Evolutionary conservation across 176 grass and related monocot genomes (phyloP).

Genomic region (Triticum monococcum): DNA sequence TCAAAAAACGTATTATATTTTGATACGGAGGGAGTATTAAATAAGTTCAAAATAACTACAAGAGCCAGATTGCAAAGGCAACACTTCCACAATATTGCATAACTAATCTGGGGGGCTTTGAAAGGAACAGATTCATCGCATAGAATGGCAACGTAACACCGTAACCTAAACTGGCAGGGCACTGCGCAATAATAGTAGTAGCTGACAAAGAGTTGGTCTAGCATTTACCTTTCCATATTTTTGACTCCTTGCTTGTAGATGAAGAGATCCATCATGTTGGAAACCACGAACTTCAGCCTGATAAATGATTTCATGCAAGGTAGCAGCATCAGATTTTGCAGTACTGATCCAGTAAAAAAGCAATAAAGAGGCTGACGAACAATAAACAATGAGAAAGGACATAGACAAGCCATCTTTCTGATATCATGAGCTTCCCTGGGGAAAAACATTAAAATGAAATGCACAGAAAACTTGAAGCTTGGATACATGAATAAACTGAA

Average conservation of each 20-base stretch:
- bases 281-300: conserved; percentile 96
- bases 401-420: not conserved
- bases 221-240: conserved; percentile 87
- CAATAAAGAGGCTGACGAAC: not conserved
- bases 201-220: not conserved
- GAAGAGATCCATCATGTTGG: conserved; percentile 89
- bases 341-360: not conserved
- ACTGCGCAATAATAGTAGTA: not conserved
- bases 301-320: conserved; percentile 23
- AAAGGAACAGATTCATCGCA: not conserved
- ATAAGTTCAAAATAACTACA: not conserved
- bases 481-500: not conserved
- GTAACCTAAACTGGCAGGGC: not conserved
- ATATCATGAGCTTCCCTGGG: not conserved
- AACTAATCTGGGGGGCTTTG: not conserved
- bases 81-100: not conserved
- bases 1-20: too few relatives aligned
- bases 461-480: not conserved
- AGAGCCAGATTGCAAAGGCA: not conserved
- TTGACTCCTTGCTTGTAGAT: conserved; percentile 98
- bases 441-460: not conserved
- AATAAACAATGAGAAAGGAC: not conserved
- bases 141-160: not conserved
- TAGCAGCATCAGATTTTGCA: conserved; percentile 22
- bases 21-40: not conserved